Percentiles rank a stretch among this genome's conserved stretches.
These are phyloP conservation scores for Orbilia oligospora DNA, from an alignment of 2,329 filamentous ascomycete genomes.

Conservation along the genomic window DNA sequence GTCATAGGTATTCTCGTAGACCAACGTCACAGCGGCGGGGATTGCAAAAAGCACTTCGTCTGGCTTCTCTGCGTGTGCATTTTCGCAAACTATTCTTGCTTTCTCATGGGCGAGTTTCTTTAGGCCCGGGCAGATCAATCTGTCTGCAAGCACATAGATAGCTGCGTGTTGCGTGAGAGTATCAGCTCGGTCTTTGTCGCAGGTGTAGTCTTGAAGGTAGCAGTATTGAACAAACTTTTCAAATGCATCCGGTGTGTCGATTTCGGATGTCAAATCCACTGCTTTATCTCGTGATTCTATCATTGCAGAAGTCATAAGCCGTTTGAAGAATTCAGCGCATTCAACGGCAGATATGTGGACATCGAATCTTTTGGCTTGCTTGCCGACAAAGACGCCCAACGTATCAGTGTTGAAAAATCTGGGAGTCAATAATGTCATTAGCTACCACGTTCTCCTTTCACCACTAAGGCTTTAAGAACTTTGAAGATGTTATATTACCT, in stretches of 20 bases:
- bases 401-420: not conserved
- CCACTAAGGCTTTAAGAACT: too few species aligned
- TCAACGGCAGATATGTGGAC: conserved; percentile 21
- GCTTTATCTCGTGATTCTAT: conserved; percentile 20
- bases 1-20: conserved; percentile 33
- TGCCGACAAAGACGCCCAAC: conserved; percentile 6
- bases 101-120: conserved; percentile 34
- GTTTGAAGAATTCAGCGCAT: conserved; percentile 34
- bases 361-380: conserved; percentile 20
- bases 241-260: conserved; percentile 31
- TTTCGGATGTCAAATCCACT: conserved; percentile 11
- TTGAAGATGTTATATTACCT: not conserved
- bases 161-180: conserved; percentile 13
- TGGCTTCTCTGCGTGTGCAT: not conserved
- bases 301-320: conserved; percentile 25
- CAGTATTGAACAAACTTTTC: conserved; percentile 40
- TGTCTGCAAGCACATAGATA: conserved; percentile 38
- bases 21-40: not conserved
- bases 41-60: not conserved
- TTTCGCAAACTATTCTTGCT: not conserved
- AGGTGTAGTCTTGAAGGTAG: conserved; percentile 38
- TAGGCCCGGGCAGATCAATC: conserved; percentile 22
- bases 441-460: not conserved
- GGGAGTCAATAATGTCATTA: not conserved
- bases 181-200: not conserved